Evolutionary conservation across 805 yeast genomes (phyloP), one percentile per base, ranked within the genome.

Genomic region (Kodamaea nitidulidarum): DNA sequence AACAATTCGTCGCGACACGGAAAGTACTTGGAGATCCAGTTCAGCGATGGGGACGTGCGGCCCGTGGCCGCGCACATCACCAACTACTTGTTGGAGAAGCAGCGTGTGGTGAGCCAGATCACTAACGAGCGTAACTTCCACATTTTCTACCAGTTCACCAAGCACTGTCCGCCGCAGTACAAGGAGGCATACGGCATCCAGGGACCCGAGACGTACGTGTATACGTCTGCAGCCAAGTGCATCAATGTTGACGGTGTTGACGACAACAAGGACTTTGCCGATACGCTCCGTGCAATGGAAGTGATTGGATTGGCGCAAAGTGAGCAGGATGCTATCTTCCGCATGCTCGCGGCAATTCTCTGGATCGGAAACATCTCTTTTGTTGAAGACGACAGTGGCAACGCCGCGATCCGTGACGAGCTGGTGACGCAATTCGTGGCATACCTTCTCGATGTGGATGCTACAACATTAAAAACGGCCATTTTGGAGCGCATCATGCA

Each of bases 61-160:
- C 98, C 98, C 3, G 82, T 88, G 30, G 87, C 95, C 31, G 98
- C 96, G 34, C 91, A 88, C 58, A 93, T 93, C 58, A 93, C 98
- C 40, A 93, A 93, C 62, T 93, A 93, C 59, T 65, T 93, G 46
- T 70, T 93, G 47, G 99, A 93, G 57, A 93, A 93, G 58, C 95
- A 88, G 63, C 77, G 99, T 62, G 97, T 93, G 22, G 98, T 93
- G n/a, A 81, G 91, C 24, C 99, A 93, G 62, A 86, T 88, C 49
- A 72, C 78, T 47, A 81, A 84, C 51, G 99, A 93, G 69, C 78
- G 99, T 61, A 93, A 93, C 58, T 93, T 93, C 70, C 99, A 93
- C 60, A 93, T 93, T 41, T 93, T 93, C 59, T 93, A 93, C 59
- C 99, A 93, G 66, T 84, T 86, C 60, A 84, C 97, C 9, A 93